These are phyloP conservation scores for Linaria vulgaris DNA, from an alignment of 257 asterid species.

Conservation along the genomic window DNA sequence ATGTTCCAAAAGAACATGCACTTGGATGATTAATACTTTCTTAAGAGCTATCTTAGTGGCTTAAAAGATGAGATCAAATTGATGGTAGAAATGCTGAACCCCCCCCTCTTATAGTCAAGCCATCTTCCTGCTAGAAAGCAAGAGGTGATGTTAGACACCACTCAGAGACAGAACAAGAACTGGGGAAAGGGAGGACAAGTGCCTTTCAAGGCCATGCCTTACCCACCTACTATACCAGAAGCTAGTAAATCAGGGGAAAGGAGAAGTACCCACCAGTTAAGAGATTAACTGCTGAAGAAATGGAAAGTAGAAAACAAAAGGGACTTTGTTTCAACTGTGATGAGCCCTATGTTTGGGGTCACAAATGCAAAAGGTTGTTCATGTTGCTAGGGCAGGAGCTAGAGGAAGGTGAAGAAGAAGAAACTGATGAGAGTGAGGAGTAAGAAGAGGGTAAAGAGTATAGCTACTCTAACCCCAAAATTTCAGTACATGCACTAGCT, in stretches of 20 bases:
- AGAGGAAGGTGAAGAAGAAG: neutral
- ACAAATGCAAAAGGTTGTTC: neutral
- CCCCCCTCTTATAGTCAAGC: neutral
- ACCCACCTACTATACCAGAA: neutral
- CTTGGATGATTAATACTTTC: neutral
- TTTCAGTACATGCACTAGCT: neutral
- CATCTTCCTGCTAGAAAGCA: neutral
- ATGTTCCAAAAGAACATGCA: neutral
- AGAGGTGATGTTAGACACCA: neutral
- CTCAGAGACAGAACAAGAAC: neutral
- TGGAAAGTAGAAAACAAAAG: neutral
- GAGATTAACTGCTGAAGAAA: neutral
- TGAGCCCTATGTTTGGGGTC: neutral
- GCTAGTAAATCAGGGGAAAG: too few species aligned
- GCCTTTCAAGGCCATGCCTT: neutral
- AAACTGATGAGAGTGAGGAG: neutral
- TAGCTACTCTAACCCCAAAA: too few species aligned
- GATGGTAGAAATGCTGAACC: neutral
- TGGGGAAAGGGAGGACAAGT: neutral
- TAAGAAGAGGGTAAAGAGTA: too few species aligned
- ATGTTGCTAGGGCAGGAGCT: neutral
- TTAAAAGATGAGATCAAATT: conserved; percentile 1
- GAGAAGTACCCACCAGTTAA: neutral
- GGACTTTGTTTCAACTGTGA: neutral
- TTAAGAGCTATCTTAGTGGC: neutral